Conservation (phyloP, 441 rosid genomes). For the Macaranga tanarius region DNA sequence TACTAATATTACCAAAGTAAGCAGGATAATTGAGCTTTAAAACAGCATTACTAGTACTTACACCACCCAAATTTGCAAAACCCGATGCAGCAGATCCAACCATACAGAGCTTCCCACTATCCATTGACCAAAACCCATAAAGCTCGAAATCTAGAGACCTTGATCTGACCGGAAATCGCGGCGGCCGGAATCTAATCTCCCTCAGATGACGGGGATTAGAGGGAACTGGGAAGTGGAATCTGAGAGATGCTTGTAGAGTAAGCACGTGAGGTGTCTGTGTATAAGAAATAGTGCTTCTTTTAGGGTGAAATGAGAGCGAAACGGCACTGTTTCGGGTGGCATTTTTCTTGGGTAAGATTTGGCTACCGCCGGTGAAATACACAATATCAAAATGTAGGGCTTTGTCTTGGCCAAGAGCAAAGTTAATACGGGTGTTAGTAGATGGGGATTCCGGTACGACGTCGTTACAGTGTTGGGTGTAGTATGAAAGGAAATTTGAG, state of each 20-base stretch:
- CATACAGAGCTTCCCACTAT: slow-evolving; percentile 74
- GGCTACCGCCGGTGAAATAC: slow-evolving; percentile 58
- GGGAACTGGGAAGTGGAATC: slow-evolving; percentile 34
- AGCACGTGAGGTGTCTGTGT: slow-evolving; percentile 35
- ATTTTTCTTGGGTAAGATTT: slow-evolving; percentile 25
- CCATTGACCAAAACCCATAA: slow-evolving; percentile 68
- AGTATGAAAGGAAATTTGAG: slow-evolving; percentile 29
- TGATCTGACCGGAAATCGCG: slow-evolving; percentile 42
- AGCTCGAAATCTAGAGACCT: slow-evolving; percentile 41
- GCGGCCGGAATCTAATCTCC: slow-evolving; percentile 49
- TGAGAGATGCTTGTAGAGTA: slow-evolving; percentile 47
- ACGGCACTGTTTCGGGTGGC: slow-evolving; percentile 11
- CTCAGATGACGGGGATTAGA: slow-evolving; percentile 37
- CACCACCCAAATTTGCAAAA: slow-evolving; percentile 31
- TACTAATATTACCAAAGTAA: slow-evolving; percentile 45
- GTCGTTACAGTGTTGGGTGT: slow-evolving; percentile 51
- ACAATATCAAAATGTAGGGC: slow-evolving; percentile 36
- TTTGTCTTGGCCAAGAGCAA: slow-evolving; percentile 15
- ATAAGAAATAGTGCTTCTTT: slow-evolving; percentile 8
- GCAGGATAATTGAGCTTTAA: slow-evolving; percentile 61
- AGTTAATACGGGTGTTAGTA: slow-evolving; percentile 22
- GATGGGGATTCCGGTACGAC: slow-evolving; percentile 43
- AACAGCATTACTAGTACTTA: slow-evolving; percentile 40
- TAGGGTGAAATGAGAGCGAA: slow-evolving; percentile 27
- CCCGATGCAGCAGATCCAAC: slow-evolving; percentile 70